Evolutionary conservation across 768 basidiomycete species (phyloP).

Genomic region (Coprinellus aureogranulatus): DNA sequence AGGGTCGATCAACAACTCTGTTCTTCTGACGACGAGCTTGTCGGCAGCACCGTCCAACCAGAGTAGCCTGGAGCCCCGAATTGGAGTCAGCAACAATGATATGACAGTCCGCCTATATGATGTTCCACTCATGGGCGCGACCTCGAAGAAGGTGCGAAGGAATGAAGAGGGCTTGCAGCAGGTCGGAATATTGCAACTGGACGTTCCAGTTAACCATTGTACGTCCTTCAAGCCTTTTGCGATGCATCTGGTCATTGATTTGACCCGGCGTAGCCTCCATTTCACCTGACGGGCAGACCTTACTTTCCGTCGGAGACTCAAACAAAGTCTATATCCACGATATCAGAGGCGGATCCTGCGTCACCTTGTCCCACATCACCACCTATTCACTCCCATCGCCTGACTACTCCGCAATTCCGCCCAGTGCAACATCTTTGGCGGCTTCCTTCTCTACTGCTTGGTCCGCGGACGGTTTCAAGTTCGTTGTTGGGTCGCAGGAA

Average conservation of each 20-base stretch:
- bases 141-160: slow-evolving; percentile 27
- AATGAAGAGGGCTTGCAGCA: slow-evolving; percentile 32
- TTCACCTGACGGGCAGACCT: slow-evolving; percentile 81
- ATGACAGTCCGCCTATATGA: slow-evolving; percentile 78
- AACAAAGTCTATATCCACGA: slow-evolving; percentile 81
- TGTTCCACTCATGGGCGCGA: slow-evolving; percentile 52
- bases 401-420: slow-evolving; percentile 34
- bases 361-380: slow-evolving; percentile 64
- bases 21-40: slow-evolving; percentile 54
- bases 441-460: slow-evolving; percentile 83
- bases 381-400: slow-evolving; percentile 68
- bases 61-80: slow-evolving; percentile 69
- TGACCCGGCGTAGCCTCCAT: slow-evolving; percentile 61
- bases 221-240: slow-evolving; percentile 24
- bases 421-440: slow-evolving; percentile 45
- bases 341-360: slow-evolving; percentile 59
- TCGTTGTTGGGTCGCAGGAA: slow-evolving; percentile 81
- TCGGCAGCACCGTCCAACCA: slow-evolving; percentile 58
- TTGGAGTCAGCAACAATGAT: slow-evolving; percentile 87
- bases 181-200: slow-evolving; percentile 54
- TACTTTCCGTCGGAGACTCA: slow-evolving; percentile 90
- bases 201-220: slow-evolving; percentile 83
- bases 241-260: background rate
- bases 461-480: slow-evolving; percentile 71
- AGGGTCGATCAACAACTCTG: slow-evolving; percentile 82